phyloP scores from a whole-genome alignment of 208 protist genomes.

The Kentomonas sorsogonicus region DNA sequence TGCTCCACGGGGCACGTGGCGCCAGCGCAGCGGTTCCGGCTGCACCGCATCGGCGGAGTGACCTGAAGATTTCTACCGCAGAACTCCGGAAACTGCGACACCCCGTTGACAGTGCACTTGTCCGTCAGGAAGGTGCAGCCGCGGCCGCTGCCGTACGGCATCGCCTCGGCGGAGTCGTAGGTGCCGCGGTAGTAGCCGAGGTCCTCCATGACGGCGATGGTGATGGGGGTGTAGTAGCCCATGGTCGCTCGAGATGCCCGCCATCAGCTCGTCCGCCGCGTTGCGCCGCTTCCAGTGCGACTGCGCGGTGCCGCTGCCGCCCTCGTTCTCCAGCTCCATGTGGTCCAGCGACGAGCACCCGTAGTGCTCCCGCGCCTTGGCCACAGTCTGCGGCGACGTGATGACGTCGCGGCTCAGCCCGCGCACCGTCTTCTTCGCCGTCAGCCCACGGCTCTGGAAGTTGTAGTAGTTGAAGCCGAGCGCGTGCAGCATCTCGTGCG shows the following conservation, averaged over 20 bases:
- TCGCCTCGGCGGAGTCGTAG: constrained; percentile 52
- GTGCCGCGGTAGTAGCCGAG: constrained; percentile 74
- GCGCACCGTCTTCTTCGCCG: constrained; percentile 17
- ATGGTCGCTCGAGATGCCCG: constrained; percentile 7
- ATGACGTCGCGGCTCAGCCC: constrained; percentile 32
- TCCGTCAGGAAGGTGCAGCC: constrained; percentile 52
- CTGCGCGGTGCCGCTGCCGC: constrained; percentile 23
- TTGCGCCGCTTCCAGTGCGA: constrained; percentile 89
- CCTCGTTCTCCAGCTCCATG: constrained; percentile 75
- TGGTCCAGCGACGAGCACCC: constrained; percentile 42
- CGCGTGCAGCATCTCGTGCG: constrained; percentile 85
- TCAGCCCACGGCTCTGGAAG: constrained; percentile 16
- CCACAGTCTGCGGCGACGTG: neutral
- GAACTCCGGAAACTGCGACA: constrained; percentile 28
- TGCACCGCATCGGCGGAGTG: no score
- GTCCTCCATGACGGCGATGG: constrained; percentile 77
- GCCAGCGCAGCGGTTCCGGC: constrained; percentile 26
- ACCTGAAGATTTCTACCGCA: no score
- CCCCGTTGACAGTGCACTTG: constrained; percentile 29
- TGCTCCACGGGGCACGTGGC: constrained; percentile 20
- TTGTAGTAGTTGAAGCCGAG: constrained; percentile 49
- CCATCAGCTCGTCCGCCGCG: constrained; percentile 84
- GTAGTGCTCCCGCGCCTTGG: constrained; percentile 48
- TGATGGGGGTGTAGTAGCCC: constrained; percentile 64
- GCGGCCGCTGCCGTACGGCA: constrained; percentile 58